Evolutionary conservation across 306 rosid genomes (phyloP).

Genomic region (Canavalia gladiata): DNA sequence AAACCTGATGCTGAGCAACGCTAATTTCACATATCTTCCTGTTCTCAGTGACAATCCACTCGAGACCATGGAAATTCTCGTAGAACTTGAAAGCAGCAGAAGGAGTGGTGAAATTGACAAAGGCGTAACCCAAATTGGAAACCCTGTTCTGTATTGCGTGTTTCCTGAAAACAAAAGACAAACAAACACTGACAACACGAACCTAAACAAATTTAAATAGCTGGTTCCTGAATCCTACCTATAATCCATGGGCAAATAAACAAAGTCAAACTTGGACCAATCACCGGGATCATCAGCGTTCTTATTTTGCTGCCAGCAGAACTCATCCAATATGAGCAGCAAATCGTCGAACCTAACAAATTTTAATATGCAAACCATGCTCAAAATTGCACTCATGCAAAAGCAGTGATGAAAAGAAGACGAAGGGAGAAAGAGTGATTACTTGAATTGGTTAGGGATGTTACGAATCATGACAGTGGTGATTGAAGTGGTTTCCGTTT

Average conservation of each 20-base stretch:
- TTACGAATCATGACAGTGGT: conserved; percentile 50
- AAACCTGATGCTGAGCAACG: conserved; percentile 47
- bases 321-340: conserved; percentile 38
- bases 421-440: not conserved
- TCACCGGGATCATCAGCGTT: not conserved
- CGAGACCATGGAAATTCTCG: conserved; percentile 28
- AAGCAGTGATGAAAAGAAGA: not conserved
- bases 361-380: not conserved
- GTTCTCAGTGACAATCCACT: conserved; percentile 52
- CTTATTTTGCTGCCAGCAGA: conserved; percentile 49
- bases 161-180: conserved; percentile 38
- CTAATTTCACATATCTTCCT: conserved; percentile 60
- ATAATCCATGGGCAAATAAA: conserved; percentile 71
- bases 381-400: not conserved
- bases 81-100: conserved; percentile 56
- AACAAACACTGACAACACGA: not conserved
- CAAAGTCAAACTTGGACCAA: conserved; percentile 55
- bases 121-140: conserved; percentile 72
- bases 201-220: not conserved
- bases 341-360: conserved; percentile 27
- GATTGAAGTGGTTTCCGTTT: not conserved
- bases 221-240: conserved; percentile 14
- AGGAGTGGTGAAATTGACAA: conserved; percentile 64
- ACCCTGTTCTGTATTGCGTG: conserved; percentile 38
- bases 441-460: conserved; percentile 44